phyloP scores from a whole-genome alignment of 805 yeast species.

The Ascoidea rubescens region DNA sequence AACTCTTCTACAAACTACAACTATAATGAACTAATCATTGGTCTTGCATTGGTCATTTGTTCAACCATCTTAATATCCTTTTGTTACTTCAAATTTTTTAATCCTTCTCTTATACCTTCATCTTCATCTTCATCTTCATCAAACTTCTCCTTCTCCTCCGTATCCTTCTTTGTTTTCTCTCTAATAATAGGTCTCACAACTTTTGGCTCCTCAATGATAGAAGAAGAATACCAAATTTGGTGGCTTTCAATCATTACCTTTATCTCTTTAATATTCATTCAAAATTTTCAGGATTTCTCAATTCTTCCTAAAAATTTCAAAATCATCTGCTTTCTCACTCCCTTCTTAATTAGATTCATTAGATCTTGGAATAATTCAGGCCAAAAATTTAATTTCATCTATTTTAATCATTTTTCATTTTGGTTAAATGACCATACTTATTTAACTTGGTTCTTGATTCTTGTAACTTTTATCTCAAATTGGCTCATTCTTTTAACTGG shows the following conservation, averaged over 20 bases:
- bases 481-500: conserved; percentile 16
- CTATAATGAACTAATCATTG: conserved; percentile 28
- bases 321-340: conserved; percentile 10
- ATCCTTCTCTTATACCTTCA: neutral
- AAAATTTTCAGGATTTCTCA: conserved; percentile 6
- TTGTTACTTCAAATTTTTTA: conserved; percentile 6
- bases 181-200: conserved; percentile 36
- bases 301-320: neutral
- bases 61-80: conserved; percentile 7
- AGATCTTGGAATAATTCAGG: conserved; percentile 87
- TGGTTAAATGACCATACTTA: conserved; percentile 21
- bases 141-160: conserved; percentile 2
- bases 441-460: conserved; percentile 34
- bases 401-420: conserved; percentile 33
- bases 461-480: conserved; percentile 18
- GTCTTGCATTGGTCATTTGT: conserved; percentile 14
- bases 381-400: conserved; percentile 51
- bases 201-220: conserved; percentile 83
- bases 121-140: conserved; percentile 1
- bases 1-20: conserved; percentile 64
- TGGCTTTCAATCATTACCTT: conserved; percentile 48
- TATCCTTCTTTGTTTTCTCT: conserved; percentile 15
- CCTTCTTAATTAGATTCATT: conserved; percentile 36
- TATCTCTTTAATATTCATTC: conserved; percentile 13
- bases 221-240: conserved; percentile 96